A percentile compares a stretch with the other conserved stretches of the same genome.
phyloP scores from a whole-genome alignment of 257 asterid species.

The Leptodermis oblonga region DNA sequence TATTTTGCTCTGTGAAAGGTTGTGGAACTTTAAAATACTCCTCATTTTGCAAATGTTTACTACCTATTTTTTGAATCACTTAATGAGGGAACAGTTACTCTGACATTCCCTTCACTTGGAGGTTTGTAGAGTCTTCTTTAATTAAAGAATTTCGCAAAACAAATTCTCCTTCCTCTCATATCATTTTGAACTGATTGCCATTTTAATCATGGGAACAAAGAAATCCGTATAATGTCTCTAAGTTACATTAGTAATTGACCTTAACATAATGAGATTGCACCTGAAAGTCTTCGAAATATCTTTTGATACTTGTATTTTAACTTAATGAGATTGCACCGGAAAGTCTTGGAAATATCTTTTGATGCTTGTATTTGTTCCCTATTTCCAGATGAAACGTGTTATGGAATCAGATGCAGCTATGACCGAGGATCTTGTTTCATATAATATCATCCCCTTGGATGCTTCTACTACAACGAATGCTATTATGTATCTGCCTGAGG shows the following conservation, averaged over 20 bases:
- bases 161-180: not conserved
- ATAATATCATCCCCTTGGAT: constrained; percentile 90
- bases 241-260: not conserved
- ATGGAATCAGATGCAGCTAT: constrained; percentile 96
- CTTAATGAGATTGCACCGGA: not conserved
- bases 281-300: not conserved
- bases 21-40: not conserved
- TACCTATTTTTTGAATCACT: not conserved
- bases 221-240: not conserved
- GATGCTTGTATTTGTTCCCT: constrained; percentile 20
- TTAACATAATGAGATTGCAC: not conserved
- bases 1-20: not conserved
- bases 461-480: constrained; percentile 71
- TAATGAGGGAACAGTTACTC: not conserved
- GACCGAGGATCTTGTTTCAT: constrained; percentile 88
- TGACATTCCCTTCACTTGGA: not conserved
- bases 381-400: constrained; percentile 75
- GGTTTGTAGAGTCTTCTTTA: not conserved
- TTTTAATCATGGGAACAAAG: not conserved
- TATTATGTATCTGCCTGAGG: constrained; percentile 76
- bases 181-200: not conserved
- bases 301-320: constrained; percentile 12
- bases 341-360: not conserved
- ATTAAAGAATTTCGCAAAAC: not conserved
- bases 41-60: not conserved